Conservation (phyloP, 371 early-diverging fungal genomes). For the Apophysomyces variabilis region DNA sequence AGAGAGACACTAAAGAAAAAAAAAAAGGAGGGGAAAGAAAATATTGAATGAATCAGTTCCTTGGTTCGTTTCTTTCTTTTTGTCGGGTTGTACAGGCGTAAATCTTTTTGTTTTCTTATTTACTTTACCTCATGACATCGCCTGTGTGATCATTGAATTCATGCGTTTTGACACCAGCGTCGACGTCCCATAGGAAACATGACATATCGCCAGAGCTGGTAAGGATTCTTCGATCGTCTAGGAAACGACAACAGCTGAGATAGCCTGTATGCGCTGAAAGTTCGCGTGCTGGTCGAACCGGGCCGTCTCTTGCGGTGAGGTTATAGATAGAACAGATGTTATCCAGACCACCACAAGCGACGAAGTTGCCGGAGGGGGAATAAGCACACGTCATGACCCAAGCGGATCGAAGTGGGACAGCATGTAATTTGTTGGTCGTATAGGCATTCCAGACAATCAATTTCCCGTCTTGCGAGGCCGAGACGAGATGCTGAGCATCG, state of each 20-base stretch:
- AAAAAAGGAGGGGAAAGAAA: background rate
- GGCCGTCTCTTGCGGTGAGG: slow-evolving; percentile 88
- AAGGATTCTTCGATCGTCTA: slow-evolving; percentile 93
- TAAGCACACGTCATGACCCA: slow-evolving; percentile 99
- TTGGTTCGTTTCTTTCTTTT: background rate
- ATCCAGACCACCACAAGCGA: slow-evolving; percentile 98
- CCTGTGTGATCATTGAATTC: slow-evolving; percentile 97
- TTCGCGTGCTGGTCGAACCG: slow-evolving; percentile 92
- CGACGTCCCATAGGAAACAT: slow-evolving; percentile 98
- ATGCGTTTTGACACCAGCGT: slow-evolving; percentile 90
- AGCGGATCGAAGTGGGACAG: slow-evolving; percentile 97
- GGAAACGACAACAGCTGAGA: slow-evolving; percentile 94
- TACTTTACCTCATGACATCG: slow-evolving; percentile 89
- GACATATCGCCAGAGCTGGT: slow-evolving; percentile 96
- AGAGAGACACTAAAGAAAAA: slow-evolving; percentile 29
- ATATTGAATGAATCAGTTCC: background rate
- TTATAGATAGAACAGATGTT: slow-evolving; percentile 97
- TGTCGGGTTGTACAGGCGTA: background rate
- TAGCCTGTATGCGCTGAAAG: slow-evolving; percentile 96
- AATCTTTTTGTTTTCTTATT: background rate
- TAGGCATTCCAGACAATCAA: slow-evolving; percentile 98
- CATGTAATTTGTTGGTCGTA: slow-evolving; percentile 96
- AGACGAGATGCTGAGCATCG: slow-evolving; percentile 92
- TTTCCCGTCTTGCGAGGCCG: slow-evolving; percentile 98
- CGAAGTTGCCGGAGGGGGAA: slow-evolving; percentile 94